Base-by-base conservation (phyloP, 345 rosid species). In the Trapa bicornis region DNA sequence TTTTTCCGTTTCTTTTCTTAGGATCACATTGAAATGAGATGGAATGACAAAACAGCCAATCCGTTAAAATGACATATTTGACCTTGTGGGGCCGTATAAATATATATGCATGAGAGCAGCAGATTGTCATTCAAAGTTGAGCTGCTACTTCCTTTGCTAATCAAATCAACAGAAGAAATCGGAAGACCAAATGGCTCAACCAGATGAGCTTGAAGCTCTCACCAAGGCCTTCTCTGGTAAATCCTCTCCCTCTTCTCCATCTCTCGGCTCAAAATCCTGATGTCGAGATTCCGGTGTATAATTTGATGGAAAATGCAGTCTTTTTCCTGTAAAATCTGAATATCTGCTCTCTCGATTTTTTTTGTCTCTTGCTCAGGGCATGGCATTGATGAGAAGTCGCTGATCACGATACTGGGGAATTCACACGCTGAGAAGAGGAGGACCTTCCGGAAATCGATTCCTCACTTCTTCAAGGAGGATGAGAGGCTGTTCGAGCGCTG, bases 331-430 rank as follows among this genome's bases (percentile, higher is more conserved):
- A 11, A 5, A 11, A 9, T 1, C 35, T 42, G 42, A 4, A 53
- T 12, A 50, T 1, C 36, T 65, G 37, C 14, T 16, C 32, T 22
- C 16, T 36, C 29, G 62, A 35, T 42, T 50, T 15, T 15, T 57
- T 7, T 32, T 32, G 33, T 32, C 3, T 3, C 32, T 32, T 58
- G 41, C 17, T 47, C 79, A 83, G 98, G 98, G 57, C 78, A 82
- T 72, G 98, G 98, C 75, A 79, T 93, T 54, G 97, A 91, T 61
- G 99, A 94, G 86, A 77, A 72, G 36, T 73, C 85, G 62, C 29
- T 91, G 73, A 74, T 91, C 70, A 78, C 78, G 35, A 68, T 73
- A 37, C 54, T 91, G 65, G 91, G 91, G 57, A 82, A 77, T 32
- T 82, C 96, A 10, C 82, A 76, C 29, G 80, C 82, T 41, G 89